phyloP scores from a whole-genome alignment of 345 rosid species.

The Salix udensis region DNA sequence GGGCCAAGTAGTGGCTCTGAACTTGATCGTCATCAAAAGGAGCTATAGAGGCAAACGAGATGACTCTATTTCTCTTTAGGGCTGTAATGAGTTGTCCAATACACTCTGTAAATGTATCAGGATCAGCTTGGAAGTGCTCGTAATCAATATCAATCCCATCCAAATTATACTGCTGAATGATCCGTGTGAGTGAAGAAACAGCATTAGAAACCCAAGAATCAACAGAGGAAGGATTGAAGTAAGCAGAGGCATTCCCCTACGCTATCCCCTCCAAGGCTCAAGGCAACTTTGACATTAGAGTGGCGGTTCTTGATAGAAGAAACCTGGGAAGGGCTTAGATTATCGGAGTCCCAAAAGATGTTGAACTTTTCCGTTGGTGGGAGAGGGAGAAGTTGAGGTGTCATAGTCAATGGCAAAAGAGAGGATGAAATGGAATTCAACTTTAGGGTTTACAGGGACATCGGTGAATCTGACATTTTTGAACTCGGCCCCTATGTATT shows the following conservation, averaged over 20 bases:
- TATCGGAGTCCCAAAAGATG: slow-evolving; percentile 8
- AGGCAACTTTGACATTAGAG: slow-evolving; percentile 8
- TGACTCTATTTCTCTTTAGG: slow-evolving; percentile 3
- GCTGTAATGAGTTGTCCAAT: slow-evolving; percentile 6
- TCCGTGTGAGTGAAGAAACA: slow-evolving; percentile 8
- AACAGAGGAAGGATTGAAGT: slow-evolving; percentile 1
- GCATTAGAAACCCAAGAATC: slow-evolving; percentile 15
- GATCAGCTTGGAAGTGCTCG: slow-evolving; percentile 9
- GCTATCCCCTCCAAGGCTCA: slow-evolving; percentile 12
- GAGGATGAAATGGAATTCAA: slow-evolving; percentile 1
- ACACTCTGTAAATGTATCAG: slow-evolving; percentile 4
- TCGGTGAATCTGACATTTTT: slow-evolving; percentile 6
- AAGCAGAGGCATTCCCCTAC: background rate
- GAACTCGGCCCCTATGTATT: slow-evolving; percentile 3
- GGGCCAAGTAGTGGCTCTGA: slow-evolving; percentile 9
- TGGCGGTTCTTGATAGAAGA: background rate
- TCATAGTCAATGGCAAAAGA: slow-evolving; percentile 15
- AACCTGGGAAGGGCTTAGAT: slow-evolving; percentile 9
- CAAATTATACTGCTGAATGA: slow-evolving; percentile 7
- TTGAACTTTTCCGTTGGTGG: slow-evolving; percentile 15
- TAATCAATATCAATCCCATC: slow-evolving; percentile 19
- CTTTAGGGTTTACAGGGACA: background rate
- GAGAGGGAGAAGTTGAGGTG: slow-evolving; percentile 1
- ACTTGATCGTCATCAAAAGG: slow-evolving; percentile 13
- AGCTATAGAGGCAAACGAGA: slow-evolving; percentile 17